These are phyloP conservation scores for Ogataea allantospora DNA, from an alignment of 805 yeast species.

Conservation along the genomic window DNA sequence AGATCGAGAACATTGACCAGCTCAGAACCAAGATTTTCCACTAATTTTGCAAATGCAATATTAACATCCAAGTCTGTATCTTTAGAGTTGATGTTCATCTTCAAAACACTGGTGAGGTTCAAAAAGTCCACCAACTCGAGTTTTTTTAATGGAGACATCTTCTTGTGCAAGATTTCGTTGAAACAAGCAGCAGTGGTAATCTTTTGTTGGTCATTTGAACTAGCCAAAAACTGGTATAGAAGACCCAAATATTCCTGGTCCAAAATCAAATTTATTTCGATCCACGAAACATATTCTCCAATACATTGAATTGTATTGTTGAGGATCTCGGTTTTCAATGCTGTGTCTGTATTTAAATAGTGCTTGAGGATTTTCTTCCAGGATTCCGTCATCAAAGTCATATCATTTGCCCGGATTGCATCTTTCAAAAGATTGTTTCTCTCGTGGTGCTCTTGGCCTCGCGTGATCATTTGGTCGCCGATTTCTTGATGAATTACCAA, in stretches of 20 bases:
- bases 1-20: constrained; percentile 65
- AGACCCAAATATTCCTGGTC: constrained; percentile 54
- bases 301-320: constrained; percentile 61
- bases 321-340: constrained; percentile 44
- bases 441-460: constrained; percentile 60
- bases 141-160: constrained; percentile 56
- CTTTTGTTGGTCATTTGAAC: constrained; percentile 41
- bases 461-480: constrained; percentile 83
- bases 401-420: constrained; percentile 72
- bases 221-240: constrained; percentile 54
- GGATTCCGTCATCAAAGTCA: constrained; percentile 56
- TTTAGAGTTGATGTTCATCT: constrained; percentile 39
- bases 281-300: constrained; percentile 92
- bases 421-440: constrained; percentile 79
- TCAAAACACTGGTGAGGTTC: constrained; percentile 57
- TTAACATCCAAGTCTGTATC: constrained; percentile 59
- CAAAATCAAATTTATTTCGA: constrained; percentile 74
- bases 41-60: constrained; percentile 71
- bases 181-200: constrained; percentile 57
- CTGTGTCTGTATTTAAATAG: constrained; percentile 30
- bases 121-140: constrained; percentile 66
- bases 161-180: constrained; percentile 53
- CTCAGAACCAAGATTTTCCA: constrained; percentile 74
- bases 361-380: constrained; percentile 63
- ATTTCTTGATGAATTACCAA: constrained; percentile 83